Percentiles rank a stretch among this genome's conserved stretches.
phyloP scores from a whole-genome alignment of 345 rosid species.

The Raphanus raphanistrum region DNA sequence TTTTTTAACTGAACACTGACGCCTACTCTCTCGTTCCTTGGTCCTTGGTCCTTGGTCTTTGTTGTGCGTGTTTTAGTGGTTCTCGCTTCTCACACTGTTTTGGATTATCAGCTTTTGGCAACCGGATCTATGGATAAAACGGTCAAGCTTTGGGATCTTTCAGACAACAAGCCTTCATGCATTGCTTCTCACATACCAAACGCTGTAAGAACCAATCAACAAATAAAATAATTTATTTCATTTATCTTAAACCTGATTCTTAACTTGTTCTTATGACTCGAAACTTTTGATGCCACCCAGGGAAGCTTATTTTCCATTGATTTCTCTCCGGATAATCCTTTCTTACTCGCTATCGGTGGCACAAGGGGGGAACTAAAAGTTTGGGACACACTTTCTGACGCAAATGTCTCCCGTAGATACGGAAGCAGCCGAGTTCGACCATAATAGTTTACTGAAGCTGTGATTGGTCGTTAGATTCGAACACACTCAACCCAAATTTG shows the following conservation, averaged over 20 bases:
- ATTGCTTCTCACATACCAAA: slow-evolving; percentile 58
- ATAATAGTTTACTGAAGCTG: background rate
- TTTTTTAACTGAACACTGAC: background rate
- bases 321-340: slow-evolving; percentile 76
- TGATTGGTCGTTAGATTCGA: slow-evolving; percentile 17
- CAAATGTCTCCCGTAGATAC: slow-evolving; percentile 49
- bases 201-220: slow-evolving; percentile 52
- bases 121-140: slow-evolving; percentile 61
- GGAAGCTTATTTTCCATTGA: slow-evolving; percentile 80
- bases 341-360: slow-evolving; percentile 82
- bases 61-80: background rate
- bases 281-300: slow-evolving; percentile 35
- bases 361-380: slow-evolving; percentile 84
- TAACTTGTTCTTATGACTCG: background rate
- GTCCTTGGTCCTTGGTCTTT: background rate
- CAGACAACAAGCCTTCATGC: slow-evolving; percentile 81
- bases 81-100: background rate
- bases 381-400: slow-evolving; percentile 73
- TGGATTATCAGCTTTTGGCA: slow-evolving; percentile 51
- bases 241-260: background rate
- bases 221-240: background rate
- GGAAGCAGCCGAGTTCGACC: slow-evolving; percentile 31
- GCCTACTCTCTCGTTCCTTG: background rate
- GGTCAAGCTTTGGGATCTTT: slow-evolving; percentile 82
- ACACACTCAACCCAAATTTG: slow-evolving; percentile 17